Percentiles rank a stretch among this genome's conserved stretches.
Conservation (phyloP, 1,139 yeast species). For the Suhomyces bokatorum region DNA sequence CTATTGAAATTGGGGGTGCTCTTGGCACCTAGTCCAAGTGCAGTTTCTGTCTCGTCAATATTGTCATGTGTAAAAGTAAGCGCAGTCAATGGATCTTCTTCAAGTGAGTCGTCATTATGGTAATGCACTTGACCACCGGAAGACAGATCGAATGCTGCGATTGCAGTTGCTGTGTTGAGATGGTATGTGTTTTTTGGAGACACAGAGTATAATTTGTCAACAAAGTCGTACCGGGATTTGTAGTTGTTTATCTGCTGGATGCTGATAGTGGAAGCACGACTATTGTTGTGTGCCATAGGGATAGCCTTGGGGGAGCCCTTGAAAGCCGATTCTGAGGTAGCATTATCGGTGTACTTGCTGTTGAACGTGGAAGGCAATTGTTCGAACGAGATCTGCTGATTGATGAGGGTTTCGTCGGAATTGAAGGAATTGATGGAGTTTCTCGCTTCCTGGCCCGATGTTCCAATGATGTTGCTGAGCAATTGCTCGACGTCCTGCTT, state of each 20-base stretch:
- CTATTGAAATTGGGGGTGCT: background rate
- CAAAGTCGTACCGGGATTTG: conserved; percentile 29
- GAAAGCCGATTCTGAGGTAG: background rate
- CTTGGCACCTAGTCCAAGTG: conserved; percentile 18
- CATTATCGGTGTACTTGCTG: background rate
- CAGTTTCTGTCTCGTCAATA: conserved; percentile 16
- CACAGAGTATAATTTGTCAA: conserved; percentile 41
- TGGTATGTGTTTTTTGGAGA: conserved; percentile 45
- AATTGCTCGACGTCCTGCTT: conserved; percentile 10
- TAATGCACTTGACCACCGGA: conserved; percentile 13
- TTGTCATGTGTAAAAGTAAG: conserved; percentile 11
- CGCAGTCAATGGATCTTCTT: conserved; percentile 15
- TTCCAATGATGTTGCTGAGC: conserved; percentile 15
- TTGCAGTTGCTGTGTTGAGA: conserved; percentile 34
- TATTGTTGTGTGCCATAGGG: background rate
- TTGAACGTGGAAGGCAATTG: conserved; percentile 15
- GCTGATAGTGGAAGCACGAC: background rate
- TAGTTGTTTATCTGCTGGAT: conserved; percentile 8
- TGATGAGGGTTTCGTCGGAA: conserved; percentile 16
- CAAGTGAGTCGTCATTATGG: conserved; percentile 12
- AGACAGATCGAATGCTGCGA: conserved; percentile 22
- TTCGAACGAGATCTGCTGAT: conserved; percentile 7
- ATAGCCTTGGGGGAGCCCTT: background rate
- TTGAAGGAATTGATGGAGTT: conserved; percentile 14
- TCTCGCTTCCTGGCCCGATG: conserved; percentile 5